Base-by-base conservation (phyloP, 768 basidiomycete genomes). In the Albatrellus ellisii region DNA sequence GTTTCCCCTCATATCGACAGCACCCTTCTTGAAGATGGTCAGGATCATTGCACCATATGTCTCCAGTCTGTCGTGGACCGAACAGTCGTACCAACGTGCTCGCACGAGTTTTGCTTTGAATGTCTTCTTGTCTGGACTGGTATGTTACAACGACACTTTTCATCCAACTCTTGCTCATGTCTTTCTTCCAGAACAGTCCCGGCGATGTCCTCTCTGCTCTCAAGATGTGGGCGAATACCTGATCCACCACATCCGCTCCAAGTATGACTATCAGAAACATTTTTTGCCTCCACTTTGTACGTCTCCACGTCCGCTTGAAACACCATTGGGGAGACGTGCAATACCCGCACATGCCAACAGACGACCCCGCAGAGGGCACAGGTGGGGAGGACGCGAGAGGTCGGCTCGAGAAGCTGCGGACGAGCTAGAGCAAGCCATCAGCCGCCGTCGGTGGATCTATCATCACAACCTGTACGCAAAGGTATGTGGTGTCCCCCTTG, bases 51-150 rank as follows among this genome's bases (percentile, higher is more conserved):
- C 55, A 77, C 81, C 45, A 94, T 97, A 26, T 97, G 91, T 53
- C 64, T 97, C 18, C 86, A 92, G 52, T 46, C 63, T 9, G 64
- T 91, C 39, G 64, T 69, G 11, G 88, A 95, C 62, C 66, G 83
- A 34, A 83, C 90, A 0, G 70, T 92, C 28, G 66, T 94, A 20
- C 86, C 89, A 1, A 69, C 66, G 6, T 95, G 91, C 59, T 83
- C 86, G 2, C 91, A 97, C 64, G 83, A 86, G 54, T 92, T 92
- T 54, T 97, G 91, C 54, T 94, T 94, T 50, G 84, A 87, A 43
- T 97, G 91, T 57, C 68, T 95, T 18, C 63, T 82, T 36, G 61
- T 90, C 1, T 94, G 90, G 91, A 73, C 83, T 41, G 79, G 85
- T 85, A 46, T 50, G 71, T 29, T 4, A n/a, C 28, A 33, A 39